These are phyloP conservation scores for Irpex sp. DNA, from an alignment of 1,284 basidiomycete genomes.

Conservation along the genomic window DNA sequence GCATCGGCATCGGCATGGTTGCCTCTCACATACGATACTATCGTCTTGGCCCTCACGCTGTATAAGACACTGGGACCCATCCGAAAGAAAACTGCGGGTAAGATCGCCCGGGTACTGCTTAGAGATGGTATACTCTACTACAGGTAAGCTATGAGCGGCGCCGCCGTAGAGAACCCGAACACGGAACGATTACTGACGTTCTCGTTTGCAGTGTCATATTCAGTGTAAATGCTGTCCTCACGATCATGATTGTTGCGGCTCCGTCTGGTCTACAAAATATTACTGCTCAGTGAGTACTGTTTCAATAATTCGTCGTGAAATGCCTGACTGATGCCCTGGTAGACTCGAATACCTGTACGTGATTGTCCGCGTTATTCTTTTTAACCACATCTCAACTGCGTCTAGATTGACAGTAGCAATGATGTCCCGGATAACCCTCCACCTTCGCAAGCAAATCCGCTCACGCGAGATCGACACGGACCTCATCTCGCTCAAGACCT, in stretches of 20 bases:
- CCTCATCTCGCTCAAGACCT: neutral
- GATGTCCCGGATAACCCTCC: conserved; percentile 19
- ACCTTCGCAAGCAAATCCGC: conserved; percentile 16
- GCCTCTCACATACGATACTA: conserved; percentile 51
- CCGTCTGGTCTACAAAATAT: conserved; percentile 45
- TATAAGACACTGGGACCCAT: conserved; percentile 40
- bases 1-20: conserved; percentile 53
- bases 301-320: neutral
- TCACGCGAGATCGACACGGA: conserved; percentile 4
- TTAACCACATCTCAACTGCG: too few relatives aligned
- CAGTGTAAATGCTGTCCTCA: conserved; percentile 45
- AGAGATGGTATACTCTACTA: conserved; percentile 55
- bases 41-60: conserved; percentile 46
- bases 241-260: conserved; percentile 47
- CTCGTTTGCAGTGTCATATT: conserved; percentile 42
- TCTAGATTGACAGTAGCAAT: conserved; percentile 16
- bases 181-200: neutral
- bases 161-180: neutral
- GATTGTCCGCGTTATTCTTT: neutral
- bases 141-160: conserved; percentile 28
- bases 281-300: conserved; percentile 44
- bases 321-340: neutral
- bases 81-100: conserved; percentile 34
- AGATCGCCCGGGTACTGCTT: conserved; percentile 43
- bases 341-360: conserved; percentile 50